Evolutionary conservation across 176 grass and related monocot genomes (phyloP).

Genomic region (Urochloa ruziziensis): DNA sequence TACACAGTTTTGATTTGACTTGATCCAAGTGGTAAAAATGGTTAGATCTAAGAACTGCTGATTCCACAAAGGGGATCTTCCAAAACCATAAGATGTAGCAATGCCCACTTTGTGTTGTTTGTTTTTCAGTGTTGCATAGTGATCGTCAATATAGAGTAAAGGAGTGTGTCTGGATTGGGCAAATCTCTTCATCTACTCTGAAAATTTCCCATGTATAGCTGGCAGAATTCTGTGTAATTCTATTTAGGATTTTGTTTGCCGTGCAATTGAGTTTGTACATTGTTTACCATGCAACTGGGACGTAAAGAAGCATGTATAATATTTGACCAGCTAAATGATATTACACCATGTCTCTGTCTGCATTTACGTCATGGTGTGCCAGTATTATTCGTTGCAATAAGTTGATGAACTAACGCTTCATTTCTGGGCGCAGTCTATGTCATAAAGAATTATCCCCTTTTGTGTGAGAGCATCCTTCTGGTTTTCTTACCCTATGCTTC

Average conservation of each 20-base stretch:
- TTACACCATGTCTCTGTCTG: not conserved
- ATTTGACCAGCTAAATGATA: not conserved
- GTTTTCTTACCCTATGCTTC: not conserved
- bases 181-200: not conserved
- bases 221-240: conserved; percentile 13
- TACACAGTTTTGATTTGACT: conserved; percentile 7
- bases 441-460: not conserved
- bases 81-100: not conserved
- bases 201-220: not conserved
- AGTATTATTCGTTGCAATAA: not conserved
- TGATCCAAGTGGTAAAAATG: not conserved
- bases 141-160: conserved; percentile 16
- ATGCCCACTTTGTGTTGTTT: not conserved
- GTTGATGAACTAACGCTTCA: not conserved
- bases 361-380: not conserved
- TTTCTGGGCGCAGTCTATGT: not conserved
- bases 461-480: not conserved
- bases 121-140: not conserved
- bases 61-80: conserved; percentile 23
- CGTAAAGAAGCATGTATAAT: not conserved
- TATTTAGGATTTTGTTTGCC: not conserved
- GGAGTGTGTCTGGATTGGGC: not conserved
- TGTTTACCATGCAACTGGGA: not conserved
- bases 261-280: not conserved
- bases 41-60: conserved; percentile 12